These are phyloP conservation scores for Meripilus lineatus DNA, from an alignment of 1,284 basidiomycete genomes.

Conservation along the genomic window DNA sequence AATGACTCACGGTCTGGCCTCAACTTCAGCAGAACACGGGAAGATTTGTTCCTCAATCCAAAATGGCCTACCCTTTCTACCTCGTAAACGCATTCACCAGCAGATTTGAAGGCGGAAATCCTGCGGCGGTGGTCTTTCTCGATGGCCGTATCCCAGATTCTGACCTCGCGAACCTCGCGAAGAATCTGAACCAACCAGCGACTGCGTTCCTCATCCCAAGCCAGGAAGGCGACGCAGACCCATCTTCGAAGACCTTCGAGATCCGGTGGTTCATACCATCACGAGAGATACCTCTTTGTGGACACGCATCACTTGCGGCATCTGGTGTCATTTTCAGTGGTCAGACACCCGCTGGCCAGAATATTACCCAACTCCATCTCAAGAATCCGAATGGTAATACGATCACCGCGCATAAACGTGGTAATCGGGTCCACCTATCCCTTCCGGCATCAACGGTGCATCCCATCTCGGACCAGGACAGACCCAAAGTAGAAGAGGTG, in stretches of 20 bases:
- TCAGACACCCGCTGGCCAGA: slow-evolving; percentile 15
- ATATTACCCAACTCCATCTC: not conserved
- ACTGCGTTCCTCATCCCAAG: slow-evolving; percentile 34
- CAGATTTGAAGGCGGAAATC: slow-evolving; percentile 42
- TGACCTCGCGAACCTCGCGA: slow-evolving; percentile 32
- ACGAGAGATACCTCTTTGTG: slow-evolving; percentile 38
- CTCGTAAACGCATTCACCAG: slow-evolving; percentile 47
- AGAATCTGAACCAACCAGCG: slow-evolving; percentile 46
- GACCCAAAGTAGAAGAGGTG: not conserved
- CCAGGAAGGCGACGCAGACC: slow-evolving; percentile 9
- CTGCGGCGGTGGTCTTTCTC: slow-evolving; percentile 44
- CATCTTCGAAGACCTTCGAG: slow-evolving; percentile 20
- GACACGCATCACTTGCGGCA: slow-evolving; percentile 47
- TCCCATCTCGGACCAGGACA: not conserved
- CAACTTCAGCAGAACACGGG: too few relatives aligned
- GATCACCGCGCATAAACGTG: slow-evolving; percentile 22
- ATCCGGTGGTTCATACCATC: slow-evolving; percentile 37
- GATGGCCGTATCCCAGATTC: slow-evolving; percentile 19
- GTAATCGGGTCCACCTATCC: slow-evolving; percentile 37
- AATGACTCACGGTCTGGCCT: too few relatives aligned
- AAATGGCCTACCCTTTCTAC: too few relatives aligned
- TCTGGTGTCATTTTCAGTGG: slow-evolving; percentile 36
- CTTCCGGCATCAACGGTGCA: not conserved
- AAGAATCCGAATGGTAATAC: not conserved
- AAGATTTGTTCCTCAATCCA: too few relatives aligned